Base-by-base conservation (phyloP, 768 basidiomycete genomes). In the Clitopilus hobsonii region DNA sequence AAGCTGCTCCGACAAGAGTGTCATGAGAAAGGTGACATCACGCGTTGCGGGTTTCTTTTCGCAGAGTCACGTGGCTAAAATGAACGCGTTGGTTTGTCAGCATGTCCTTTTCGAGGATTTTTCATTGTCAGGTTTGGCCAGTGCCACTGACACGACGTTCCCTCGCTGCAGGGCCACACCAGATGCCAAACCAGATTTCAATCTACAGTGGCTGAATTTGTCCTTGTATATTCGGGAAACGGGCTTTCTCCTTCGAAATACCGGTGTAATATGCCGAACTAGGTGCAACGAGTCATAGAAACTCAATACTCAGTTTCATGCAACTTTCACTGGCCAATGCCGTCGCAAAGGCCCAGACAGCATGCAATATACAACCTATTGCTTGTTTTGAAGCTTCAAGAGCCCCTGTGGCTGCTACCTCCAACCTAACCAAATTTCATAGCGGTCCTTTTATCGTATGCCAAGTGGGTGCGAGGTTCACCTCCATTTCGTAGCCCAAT, bases 21-120 rank as follows among this genome's bases (percentile, higher is more conserved):
- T 53, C 36, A 47, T 51, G 24, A 48, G 23, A 53, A 8, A 25
- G 29, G 55, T 64, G 63, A 64, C 61, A 57, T 64, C 63, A 64
- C 63, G 61, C 63, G 61, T 48, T 32, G 10, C 5, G 49, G 47
- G 30, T 51, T 7, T 45, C 29, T 23, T 49, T 30, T 25, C 36
- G 29, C 29, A 36, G 2, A 10, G 32, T 36, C 32, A 36, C 4
- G 32, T 36, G 32, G n/a, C 10, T 36, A 36, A 4, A n/a, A 30
- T n/a, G n/a, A n/a, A 36, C 32, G 32, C 32, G 32, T 36, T 36
- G 13, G 3, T 18, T 24, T 36, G 20, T 52, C n/a, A 24, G 23
- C 28, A 16, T 29, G 29, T n/a, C 7, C 29, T 27, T 50, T 50
- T 50, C 49, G 8, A 27, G 26, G 45, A 48, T n/a, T n/a, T n/a